These are phyloP conservation scores for Rhodotorula diobovata DNA, from an alignment of 768 basidiomycete genomes.

Conservation along the genomic window DNA sequence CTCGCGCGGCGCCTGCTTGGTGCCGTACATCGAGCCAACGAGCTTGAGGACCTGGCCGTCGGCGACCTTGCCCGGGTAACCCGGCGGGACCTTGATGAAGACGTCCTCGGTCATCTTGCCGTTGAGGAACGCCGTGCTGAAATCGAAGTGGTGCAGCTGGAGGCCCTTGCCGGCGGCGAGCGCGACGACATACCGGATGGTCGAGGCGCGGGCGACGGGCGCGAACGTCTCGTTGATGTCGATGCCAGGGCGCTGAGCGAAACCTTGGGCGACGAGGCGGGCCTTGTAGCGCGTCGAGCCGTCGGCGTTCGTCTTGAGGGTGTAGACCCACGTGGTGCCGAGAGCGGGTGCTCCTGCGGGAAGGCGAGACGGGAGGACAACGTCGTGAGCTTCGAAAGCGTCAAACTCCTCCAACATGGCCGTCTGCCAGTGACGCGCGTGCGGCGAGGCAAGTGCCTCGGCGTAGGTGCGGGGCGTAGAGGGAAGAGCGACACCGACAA, in stretches of 20 bases:
- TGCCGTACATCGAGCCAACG: slow-evolving; percentile 6
- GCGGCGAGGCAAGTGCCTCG: slow-evolving; percentile 7
- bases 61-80: background rate
- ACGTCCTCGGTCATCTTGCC: slow-evolving; percentile 1
- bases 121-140: slow-evolving; percentile 2
- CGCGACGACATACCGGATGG: slow-evolving; percentile 5
- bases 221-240: slow-evolving; percentile 48
- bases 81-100: background rate
- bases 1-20: slow-evolving; percentile 4
- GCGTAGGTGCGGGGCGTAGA: background rate
- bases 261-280: slow-evolving; percentile 47
- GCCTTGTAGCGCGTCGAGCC: slow-evolving; percentile 49
- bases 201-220: background rate
- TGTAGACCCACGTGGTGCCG: slow-evolving; percentile 4
- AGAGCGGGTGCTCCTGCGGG: slow-evolving; percentile 6
- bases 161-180: background rate
- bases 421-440: background rate
- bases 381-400: slow-evolving; percentile 7
- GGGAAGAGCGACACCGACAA: slow-evolving; percentile 1
- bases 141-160: background rate
- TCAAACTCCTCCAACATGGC: slow-evolving; percentile 8
- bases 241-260: slow-evolving; percentile 44
- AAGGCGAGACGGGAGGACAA: slow-evolving; percentile 1
- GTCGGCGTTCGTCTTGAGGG: slow-evolving; percentile 4
- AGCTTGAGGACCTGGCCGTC: background rate